Evolutionary conservation across 441 rosid genomes (phyloP).

Genomic region (Macaranga tanarius): DNA sequence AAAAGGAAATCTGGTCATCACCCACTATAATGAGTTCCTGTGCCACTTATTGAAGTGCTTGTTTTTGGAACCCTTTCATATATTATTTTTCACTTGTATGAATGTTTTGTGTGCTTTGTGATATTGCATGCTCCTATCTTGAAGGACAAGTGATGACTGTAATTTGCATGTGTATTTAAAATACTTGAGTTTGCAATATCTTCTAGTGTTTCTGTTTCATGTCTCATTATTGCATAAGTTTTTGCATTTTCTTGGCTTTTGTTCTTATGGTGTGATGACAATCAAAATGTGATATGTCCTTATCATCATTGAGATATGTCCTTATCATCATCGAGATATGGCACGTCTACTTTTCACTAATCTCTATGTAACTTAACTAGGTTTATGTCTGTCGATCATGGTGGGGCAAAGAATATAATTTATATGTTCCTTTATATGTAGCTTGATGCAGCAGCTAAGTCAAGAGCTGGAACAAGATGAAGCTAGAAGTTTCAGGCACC

Average conservation of each 20-base stretch:
- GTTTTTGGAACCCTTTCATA: too few species aligned
- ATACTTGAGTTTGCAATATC: neutral
- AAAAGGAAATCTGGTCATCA: neutral
- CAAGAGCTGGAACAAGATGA: conserved; percentile 81
- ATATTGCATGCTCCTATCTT: neutral
- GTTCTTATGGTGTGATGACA: neutral
- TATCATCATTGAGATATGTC: too few species aligned
- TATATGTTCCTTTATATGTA: conserved; percentile 31
- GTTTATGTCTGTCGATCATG: neutral
- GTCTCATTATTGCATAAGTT: neutral
- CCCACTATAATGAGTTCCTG: too few species aligned
- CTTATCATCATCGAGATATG: too few species aligned
- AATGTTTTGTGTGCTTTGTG: neutral
- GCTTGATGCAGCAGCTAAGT: conserved; percentile 61
- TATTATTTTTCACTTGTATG: neutral
- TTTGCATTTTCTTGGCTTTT: neutral
- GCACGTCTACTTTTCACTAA: neutral
- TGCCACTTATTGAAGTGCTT: too few species aligned
- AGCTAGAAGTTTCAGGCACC: conserved; percentile 54
- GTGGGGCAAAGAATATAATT: conserved; percentile 8
- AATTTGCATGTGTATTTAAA: neutral
- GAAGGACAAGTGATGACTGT: neutral
- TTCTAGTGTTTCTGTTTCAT: neutral
- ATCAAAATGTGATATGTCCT: neutral
- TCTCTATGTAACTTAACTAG: neutral